Conservation (phyloP, 331 rosid species). For the Stylosanthes scabra region DNA sequence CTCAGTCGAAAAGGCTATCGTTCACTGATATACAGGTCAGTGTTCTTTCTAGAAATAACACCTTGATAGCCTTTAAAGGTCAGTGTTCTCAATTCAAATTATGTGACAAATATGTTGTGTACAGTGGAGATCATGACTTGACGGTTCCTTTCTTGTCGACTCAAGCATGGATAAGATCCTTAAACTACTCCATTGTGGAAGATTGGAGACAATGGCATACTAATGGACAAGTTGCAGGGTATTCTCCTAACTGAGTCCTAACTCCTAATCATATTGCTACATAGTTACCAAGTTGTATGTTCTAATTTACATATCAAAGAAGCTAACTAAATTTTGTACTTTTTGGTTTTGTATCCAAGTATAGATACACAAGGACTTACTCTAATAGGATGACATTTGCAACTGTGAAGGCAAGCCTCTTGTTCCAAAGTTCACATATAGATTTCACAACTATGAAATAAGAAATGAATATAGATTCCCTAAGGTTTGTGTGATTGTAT, state of each 20-base stretch:
- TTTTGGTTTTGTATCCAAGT: background rate
- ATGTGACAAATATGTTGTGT: background rate
- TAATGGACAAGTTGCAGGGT: conserved; percentile 13
- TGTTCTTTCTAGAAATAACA: background rate
- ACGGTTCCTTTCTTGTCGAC: conserved; percentile 1
- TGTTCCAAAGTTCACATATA: background rate
- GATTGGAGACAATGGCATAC: conserved; percentile 13
- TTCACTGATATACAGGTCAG: conserved; percentile 59
- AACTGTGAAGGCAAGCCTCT: conserved; percentile 13
- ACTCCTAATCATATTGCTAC: too few relatives aligned
- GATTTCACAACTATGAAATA: too few relatives aligned
- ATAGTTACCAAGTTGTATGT: too few relatives aligned
- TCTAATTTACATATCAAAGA: background rate
- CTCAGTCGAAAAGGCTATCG: conserved; percentile 54
- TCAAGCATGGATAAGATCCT: background rate
- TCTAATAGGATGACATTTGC: conserved; percentile 20
- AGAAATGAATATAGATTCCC: too few relatives aligned
- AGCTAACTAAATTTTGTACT: background rate
- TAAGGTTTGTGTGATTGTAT: too few relatives aligned
- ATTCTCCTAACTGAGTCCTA: background rate
- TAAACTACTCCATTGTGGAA: conserved; percentile 22
- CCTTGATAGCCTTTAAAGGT: too few relatives aligned
- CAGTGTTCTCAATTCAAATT: too few relatives aligned
- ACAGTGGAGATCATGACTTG: conserved; percentile 35
- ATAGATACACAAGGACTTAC: conserved; percentile 5